Percentiles rank a stretch among this genome's conserved stretches.
Conservation (phyloP, 768 basidiomycete genomes). For the Strobilomyces confusus region DNA sequence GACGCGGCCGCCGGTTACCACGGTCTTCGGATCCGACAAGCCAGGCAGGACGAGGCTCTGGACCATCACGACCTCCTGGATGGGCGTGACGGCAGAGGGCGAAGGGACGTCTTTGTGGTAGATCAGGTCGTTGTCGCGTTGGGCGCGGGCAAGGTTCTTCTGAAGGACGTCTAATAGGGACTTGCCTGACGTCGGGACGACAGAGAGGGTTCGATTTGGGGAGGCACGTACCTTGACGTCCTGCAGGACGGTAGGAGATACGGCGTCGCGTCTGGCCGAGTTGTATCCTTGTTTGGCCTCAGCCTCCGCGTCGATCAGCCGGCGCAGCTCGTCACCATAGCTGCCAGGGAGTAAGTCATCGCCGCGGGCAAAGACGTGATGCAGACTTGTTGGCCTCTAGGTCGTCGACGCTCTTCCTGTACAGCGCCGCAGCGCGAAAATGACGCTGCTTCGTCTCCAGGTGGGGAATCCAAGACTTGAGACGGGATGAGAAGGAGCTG, state of each 20-base stretch:
- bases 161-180: slow-evolving; percentile 71
- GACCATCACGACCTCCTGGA: slow-evolving; percentile 65
- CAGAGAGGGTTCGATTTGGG: background rate
- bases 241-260: slow-evolving; percentile 60
- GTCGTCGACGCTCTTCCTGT: slow-evolving; percentile 85
- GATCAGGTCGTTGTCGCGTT: slow-evolving; percentile 92
- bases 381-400: slow-evolving; percentile 67
- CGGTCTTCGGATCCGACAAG: slow-evolving; percentile 53
- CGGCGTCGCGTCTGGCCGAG: slow-evolving; percentile 56
- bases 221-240: slow-evolving; percentile 65
- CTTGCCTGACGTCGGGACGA: slow-evolving; percentile 37
- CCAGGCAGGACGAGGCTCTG: slow-evolving; percentile 53
- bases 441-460: slow-evolving; percentile 79
- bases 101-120: slow-evolving; percentile 89
- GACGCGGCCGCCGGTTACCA: slow-evolving; percentile 49
- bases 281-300: slow-evolving; percentile 71
- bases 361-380: background rate
- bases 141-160: slow-evolving; percentile 63
- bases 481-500: slow-evolving; percentile 9
- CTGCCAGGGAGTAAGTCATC: slow-evolving; percentile 36
- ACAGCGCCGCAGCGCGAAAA: slow-evolving; percentile 87
- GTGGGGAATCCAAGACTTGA: slow-evolving; percentile 71
- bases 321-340: slow-evolving; percentile 84
- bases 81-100: slow-evolving; percentile 56
- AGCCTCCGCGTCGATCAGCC: slow-evolving; percentile 63